These are phyloP conservation scores for Saitozyma sp. DNA, from an alignment of 768 basidiomycete species.

Conservation along the genomic window DNA sequence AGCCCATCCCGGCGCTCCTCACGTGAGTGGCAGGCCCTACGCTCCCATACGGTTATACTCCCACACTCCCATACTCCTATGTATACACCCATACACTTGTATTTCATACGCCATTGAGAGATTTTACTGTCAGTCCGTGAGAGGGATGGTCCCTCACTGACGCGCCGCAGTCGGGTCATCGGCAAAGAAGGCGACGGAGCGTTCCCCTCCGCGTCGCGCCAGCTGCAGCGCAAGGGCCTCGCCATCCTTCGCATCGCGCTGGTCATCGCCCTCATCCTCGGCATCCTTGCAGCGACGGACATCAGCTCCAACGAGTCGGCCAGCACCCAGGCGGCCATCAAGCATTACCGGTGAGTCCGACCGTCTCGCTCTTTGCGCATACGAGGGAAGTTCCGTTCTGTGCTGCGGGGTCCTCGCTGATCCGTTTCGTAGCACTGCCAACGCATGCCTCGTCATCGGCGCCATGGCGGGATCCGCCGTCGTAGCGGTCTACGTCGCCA, in stretches of 20 bases:
- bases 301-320: background rate
- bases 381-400: no score
- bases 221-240: background rate
- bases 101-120: no score
- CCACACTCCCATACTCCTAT: no score
- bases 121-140: background rate
- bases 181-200: background rate
- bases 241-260: background rate
- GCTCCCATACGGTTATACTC: no score
- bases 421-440: background rate
- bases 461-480: slow-evolving; percentile 1
- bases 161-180: background rate
- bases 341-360: slow-evolving; percentile 2
- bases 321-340: background rate
- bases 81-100: no score
- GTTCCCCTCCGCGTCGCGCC: background rate
- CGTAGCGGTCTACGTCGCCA: background rate
- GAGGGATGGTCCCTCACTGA: background rate
- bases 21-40: background rate
- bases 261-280: slow-evolving; percentile 1
- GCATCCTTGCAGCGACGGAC: background rate
- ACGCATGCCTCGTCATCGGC: background rate
- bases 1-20: slow-evolving; percentile 2
- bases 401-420: background rate
- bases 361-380: background rate